A percentile compares a stretch with the other conserved stretches of the same genome.
phyloP scores from a whole-genome alignment of 2,329 filamentous ascomycete species.

The Lasiodiplodia sp. region DNA sequence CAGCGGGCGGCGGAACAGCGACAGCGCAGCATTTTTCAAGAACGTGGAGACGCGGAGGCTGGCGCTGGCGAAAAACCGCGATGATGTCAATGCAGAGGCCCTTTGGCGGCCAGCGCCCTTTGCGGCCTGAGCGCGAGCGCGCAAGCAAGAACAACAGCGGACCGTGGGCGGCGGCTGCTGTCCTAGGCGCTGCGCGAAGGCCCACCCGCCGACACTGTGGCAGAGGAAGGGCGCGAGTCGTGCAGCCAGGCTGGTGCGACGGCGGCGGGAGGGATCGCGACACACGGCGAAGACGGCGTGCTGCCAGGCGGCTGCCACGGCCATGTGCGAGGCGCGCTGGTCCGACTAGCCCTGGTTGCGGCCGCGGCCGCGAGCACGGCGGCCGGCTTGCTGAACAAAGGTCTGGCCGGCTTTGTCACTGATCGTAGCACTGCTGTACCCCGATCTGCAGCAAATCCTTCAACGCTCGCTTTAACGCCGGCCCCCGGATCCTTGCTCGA shows the following conservation, averaged over 20 bases:
- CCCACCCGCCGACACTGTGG: slow-evolving; percentile 11
- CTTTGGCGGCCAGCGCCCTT: neutral
- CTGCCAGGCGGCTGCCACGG: slow-evolving; percentile 25
- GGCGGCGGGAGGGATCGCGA: slow-evolving; percentile 9
- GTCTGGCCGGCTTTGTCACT: slow-evolving; percentile 29
- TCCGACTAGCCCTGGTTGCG: slow-evolving; percentile 22
- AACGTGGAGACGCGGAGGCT: slow-evolving; percentile 22
- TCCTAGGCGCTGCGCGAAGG: slow-evolving; percentile 8
- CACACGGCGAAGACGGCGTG: slow-evolving; percentile 9
- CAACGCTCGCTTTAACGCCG: slow-evolving; percentile 28
- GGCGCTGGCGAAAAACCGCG: slow-evolving; percentile 6
- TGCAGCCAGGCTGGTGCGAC: slow-evolving; percentile 24
- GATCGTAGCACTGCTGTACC: slow-evolving; percentile 27
- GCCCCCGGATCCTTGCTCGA: slow-evolving; percentile 25
- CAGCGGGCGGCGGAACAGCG: neutral
- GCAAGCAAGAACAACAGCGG: slow-evolving; percentile 17
- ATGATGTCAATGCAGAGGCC: slow-evolving; percentile 28
- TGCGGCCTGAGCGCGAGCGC: slow-evolving; percentile 10
- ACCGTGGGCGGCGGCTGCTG: slow-evolving; percentile 16
- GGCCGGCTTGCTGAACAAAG: slow-evolving; percentile 25
- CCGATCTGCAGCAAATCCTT: slow-evolving; percentile 31
- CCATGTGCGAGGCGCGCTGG: slow-evolving; percentile 23
- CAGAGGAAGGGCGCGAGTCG: slow-evolving; percentile 10
- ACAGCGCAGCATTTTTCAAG: neutral
- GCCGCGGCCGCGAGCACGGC: neutral